Evolutionary conservation across 176 grass and related monocot genomes (phyloP).

Genomic region (Raddia distichophylla): DNA sequence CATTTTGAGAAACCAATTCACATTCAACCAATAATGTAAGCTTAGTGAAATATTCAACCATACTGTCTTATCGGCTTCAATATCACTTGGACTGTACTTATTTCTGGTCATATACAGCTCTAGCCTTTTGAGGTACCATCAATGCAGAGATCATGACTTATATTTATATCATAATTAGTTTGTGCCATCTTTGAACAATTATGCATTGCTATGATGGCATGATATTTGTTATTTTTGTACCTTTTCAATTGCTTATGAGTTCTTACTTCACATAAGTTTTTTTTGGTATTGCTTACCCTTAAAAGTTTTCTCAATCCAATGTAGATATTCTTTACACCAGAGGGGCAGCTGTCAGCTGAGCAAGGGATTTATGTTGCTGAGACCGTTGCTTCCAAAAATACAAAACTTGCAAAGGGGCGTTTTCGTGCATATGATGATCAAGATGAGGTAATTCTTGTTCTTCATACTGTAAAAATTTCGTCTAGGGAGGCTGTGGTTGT

Average conservation of each 20-base stretch:
- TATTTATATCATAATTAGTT: slow-evolving; percentile 6
- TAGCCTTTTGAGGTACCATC: background rate
- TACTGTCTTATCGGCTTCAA: slow-evolving; percentile 17
- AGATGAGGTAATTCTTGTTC: slow-evolving; percentile 63
- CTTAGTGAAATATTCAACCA: background rate
- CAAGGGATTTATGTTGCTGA: slow-evolving; percentile 95
- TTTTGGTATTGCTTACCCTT: slow-evolving; percentile 30
- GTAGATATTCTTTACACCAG: slow-evolving; percentile 90
- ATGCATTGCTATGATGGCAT: background rate
- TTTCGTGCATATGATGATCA: slow-evolving; percentile 81
- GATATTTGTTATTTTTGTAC: slow-evolving; percentile 28
- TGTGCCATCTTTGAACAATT: slow-evolving; percentile 7
- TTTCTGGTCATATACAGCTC: background rate
- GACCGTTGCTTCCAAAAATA: slow-evolving; percentile 76
- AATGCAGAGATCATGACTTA: background rate
- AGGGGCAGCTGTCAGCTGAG: slow-evolving; percentile 80
- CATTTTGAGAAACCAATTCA: slow-evolving; percentile 4
- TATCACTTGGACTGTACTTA: background rate
- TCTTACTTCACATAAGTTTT: slow-evolving; percentile 18
- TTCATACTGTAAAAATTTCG: background rate
- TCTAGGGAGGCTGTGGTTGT: background rate
- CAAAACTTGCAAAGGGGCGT: slow-evolving; percentile 85
- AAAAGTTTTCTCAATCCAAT: slow-evolving; percentile 37
- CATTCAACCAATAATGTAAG: background rate
- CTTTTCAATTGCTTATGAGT: slow-evolving; percentile 33